Evolutionary conservation across 305 asterid species (phyloP), one percentile per base, ranked within the genome.

Genomic region (Withania somnifera): DNA sequence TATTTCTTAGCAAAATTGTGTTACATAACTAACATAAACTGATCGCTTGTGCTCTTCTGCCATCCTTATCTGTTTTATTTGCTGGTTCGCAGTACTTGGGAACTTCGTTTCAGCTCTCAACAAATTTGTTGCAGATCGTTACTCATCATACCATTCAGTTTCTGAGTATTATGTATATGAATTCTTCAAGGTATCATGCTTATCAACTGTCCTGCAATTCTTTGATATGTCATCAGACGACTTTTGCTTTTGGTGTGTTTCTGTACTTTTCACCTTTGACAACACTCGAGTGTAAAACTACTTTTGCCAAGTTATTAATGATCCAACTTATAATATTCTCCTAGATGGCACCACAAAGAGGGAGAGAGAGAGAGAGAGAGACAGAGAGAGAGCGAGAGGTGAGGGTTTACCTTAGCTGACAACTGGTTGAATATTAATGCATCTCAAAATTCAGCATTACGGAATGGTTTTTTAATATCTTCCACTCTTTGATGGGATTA

Each of bases 91-190:
- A 96, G 99, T 96, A 83, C 98, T 96, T 63, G 99, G 98, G 84
- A 96, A 88, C 90, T 96, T 96, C 28, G 91, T 96, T 38, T 94
- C 98, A 60, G 98, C 98, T 83, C 93, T 96, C 77, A 96, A 94
- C 85, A 84, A 78, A 83, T 96, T 96, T 84, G 90, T 94, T 60
- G 97, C 95, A 0, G 98, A 90, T 81, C 92, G 92, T 34, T 96
- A 96, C 89, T 91, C 93, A 53, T 83, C 17, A 54, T 89, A 89
- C 57, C 95, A 87, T 82, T 89, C 94, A 2, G 88, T 96, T 77
- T 93, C 98, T 20, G 98, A 96, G 79, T 96, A 96, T 87, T 94
- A 96, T 53, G 97, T 93, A 54, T 96, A 94, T 63, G 99, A 96
- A 78, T 96, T 94, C 83, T 96, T 90, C 84, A 96, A 96, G 99